Evolutionary conservation across 2,329 filamentous ascomycete genomes (phyloP).

Genomic region (Paracamarosporium sp.): DNA sequence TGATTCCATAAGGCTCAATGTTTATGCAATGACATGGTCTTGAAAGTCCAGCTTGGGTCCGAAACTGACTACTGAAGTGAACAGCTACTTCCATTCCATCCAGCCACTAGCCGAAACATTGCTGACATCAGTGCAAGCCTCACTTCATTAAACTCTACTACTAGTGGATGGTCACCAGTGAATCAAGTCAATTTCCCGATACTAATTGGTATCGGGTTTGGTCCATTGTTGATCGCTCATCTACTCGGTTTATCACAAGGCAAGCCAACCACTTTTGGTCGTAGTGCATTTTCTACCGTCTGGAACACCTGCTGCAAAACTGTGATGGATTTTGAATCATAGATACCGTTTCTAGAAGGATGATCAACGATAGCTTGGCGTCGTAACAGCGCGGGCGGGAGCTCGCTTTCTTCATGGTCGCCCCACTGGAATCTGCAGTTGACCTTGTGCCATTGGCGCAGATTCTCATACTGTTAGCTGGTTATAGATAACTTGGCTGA

Average conservation of each 20-base stretch:
- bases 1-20: background rate
- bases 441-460: constrained; percentile 11
- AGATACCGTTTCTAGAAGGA: constrained; percentile 12
- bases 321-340: constrained; percentile 6
- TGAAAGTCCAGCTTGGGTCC: background rate
- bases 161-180: constrained; percentile 49
- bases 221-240: constrained; percentile 45
- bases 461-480: constrained; percentile 7
- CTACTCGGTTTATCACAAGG: constrained; percentile 56
- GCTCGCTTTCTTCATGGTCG: constrained; percentile 13
- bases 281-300: constrained; percentile 7
- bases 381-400: constrained; percentile 12
- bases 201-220: constrained; percentile 55
- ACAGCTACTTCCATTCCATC: constrained; percentile 15
- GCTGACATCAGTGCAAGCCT: constrained; percentile 58
- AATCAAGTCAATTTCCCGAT: constrained; percentile 54
- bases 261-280: constrained; percentile 21
- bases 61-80: constrained; percentile 3
- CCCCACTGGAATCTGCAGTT: constrained; percentile 9
- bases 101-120: constrained; percentile 16
- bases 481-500: constrained; percentile 14
- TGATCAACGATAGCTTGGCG: constrained; percentile 10
- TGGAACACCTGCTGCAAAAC: constrained; percentile 14
- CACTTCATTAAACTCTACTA: constrained; percentile 57
- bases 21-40: background rate